Conservation (phyloP, 768 basidiomycete species). For the Candolleomyces aberdarensis region DNA sequence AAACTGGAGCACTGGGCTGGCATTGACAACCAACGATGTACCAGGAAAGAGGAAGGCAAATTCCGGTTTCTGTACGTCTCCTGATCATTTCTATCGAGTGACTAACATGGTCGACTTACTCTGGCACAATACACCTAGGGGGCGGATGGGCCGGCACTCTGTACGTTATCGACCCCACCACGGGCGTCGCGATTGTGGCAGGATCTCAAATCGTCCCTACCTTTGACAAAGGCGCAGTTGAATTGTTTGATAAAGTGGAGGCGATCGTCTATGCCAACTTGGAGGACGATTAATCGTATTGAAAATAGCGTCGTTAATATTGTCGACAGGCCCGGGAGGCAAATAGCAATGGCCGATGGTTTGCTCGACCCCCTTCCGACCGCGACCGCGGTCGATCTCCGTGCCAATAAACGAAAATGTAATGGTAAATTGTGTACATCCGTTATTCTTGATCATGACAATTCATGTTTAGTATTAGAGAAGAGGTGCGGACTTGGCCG, state of each 20-base stretch:
- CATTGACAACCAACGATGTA: conserved; percentile 22
- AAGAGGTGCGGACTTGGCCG: no score
- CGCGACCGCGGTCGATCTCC: no score
- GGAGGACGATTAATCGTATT: neutral
- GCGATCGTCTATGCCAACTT: conserved; percentile 24
- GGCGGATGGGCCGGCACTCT: conserved; percentile 31
- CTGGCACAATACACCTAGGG: conserved; percentile 18
- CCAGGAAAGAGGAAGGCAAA: conserved; percentile 26
- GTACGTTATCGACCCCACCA: conserved; percentile 28
- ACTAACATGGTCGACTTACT: no score
- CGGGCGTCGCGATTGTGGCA: conserved; percentile 30
- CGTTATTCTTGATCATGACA: no score
- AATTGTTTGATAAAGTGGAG: conserved; percentile 23
- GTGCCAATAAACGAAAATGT: no score
- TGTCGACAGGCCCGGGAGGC: no score
- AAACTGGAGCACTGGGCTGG: conserved; percentile 27
- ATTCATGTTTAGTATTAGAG: no score
- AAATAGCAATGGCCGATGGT: no score
- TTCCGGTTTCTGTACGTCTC: conserved; percentile 27
- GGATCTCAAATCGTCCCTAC: conserved; percentile 28
- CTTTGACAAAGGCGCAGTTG: conserved; percentile 19
- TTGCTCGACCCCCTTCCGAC: no score
- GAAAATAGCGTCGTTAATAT: neutral
- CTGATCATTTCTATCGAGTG: neutral
- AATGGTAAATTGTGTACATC: no score